Base-by-base conservation (phyloP, 495 filamentous ascomycete species). In the Penicillium longicatenatum region DNA sequence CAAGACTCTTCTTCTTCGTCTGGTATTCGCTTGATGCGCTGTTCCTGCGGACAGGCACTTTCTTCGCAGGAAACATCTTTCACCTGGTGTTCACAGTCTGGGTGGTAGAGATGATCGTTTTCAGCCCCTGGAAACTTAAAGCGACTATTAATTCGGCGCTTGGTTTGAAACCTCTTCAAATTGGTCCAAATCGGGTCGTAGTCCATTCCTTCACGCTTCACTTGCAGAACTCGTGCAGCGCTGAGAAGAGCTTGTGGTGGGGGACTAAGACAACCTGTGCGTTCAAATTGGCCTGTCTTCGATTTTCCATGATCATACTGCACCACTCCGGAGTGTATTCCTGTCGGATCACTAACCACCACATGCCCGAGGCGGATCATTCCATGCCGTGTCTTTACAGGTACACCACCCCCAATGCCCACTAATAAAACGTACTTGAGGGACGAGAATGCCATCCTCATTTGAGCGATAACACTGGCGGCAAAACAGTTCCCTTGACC, bases 21-120 rank as follows among this genome's bases (percentile, higher is more conserved):
- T 20, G 50, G 39, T 24, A 24, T 33, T 60, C 51, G 53, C 29
- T 49, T 19, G 48, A 60, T 60, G 1, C 58, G 51, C 48, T 59
- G 39, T 26, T n/a, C n/a, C 3, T 31, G 26, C 8, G 54, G 26
- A 53, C 51, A 62, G 42, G 58, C 50, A 26, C 26, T 26, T 52
- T 62, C 20, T 29, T 52, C 21, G 43, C 67, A 73, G 10, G 52
- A 55, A 20, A 24, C 12, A 12, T 35, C 47, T 16, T 19, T 20
- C 12, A 59, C 10, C 1, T 45, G 9, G 55, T 74, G 68, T 9
- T 11, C 37, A 60, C 71, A 71, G 16, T 63, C 57, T 16, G 64
- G 8, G 20, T 47, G 11, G 46, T 60, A 76, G 4, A 75, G 61
- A 19, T 59, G 43, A 50, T 76, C 73, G 9, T 59, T 57, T 26